Percentiles rank a stretch among this genome's conserved stretches.
phyloP scores from a whole-genome alignment of 148 eudicot species.

The Vaccinium macrocarpon region DNA sequence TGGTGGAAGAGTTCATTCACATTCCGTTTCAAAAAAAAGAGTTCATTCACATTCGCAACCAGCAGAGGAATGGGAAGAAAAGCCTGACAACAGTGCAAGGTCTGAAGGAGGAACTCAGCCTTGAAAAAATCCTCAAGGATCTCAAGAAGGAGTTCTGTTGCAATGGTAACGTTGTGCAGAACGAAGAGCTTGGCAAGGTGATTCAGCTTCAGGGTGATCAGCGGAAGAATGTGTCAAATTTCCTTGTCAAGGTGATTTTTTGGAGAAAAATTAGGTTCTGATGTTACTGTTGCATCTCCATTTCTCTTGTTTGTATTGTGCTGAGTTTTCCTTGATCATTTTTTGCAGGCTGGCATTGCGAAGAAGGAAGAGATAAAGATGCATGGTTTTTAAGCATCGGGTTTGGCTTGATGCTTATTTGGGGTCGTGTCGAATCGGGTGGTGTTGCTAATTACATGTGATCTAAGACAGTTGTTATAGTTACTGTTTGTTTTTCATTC shows the following conservation, averaged over 20 bases:
- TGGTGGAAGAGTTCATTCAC: conserved; percentile 69
- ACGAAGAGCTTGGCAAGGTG: conserved; percentile 66
- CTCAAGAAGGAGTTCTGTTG: conserved; percentile 81
- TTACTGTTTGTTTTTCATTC: neutral
- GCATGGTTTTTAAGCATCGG: conserved; percentile 61
- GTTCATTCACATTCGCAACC: conserved; percentile 77
- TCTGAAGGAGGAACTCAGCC: conserved; percentile 58
- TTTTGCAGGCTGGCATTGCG: conserved; percentile 41
- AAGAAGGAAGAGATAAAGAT: conserved; percentile 79
- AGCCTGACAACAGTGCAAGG: conserved; percentile 87
- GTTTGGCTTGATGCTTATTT: neutral
- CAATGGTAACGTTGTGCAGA: conserved; percentile 78
- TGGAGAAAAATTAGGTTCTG: neutral
- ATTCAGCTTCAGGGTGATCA: conserved; percentile 94
- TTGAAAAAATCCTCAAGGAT: conserved; percentile 71
- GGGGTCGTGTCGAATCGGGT: neutral
- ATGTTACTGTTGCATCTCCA: neutral
- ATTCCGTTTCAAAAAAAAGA: conserved; percentile 38
- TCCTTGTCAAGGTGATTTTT: conserved; percentile 40
- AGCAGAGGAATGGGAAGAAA: conserved; percentile 84
- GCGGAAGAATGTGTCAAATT: conserved; percentile 72
- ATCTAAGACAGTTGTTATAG: neutral
- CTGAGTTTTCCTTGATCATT: neutral
- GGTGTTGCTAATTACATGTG: neutral
- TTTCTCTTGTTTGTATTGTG: neutral